Conservation (phyloP, 495 filamentous ascomycete genomes). For the Penicillium argentinense region DNA sequence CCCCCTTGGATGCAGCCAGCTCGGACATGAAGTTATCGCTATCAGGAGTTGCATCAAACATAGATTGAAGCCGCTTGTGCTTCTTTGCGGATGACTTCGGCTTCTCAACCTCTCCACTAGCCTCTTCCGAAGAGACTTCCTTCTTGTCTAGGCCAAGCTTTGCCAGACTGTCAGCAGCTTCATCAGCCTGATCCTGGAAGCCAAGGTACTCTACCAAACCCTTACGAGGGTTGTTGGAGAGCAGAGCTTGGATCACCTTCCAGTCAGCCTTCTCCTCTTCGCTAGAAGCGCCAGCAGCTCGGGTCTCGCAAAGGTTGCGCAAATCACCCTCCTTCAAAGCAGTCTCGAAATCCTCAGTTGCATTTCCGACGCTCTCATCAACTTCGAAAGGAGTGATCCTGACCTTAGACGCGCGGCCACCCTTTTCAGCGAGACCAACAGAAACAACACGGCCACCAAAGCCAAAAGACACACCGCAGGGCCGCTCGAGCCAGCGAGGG, state of each 20-base stretch:
- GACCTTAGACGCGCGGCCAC: conserved; percentile 70
- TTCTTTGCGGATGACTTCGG: conserved; percentile 49
- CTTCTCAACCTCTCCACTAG: conserved; percentile 49
- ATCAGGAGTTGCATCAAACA: conserved; percentile 77
- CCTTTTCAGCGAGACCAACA: conserved; percentile 61
- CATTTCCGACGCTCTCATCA: conserved; percentile 78
- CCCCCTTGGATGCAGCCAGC: conserved; percentile 72
- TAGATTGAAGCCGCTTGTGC: conserved; percentile 69
- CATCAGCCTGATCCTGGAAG: conserved; percentile 62
- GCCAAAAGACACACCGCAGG: conserved; percentile 86
- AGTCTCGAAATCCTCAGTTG: conserved; percentile 83
- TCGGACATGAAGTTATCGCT: conserved; percentile 80
- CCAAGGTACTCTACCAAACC: conserved; percentile 85
- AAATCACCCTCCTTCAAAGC: conserved; percentile 78
- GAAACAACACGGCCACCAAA: conserved; percentile 93
- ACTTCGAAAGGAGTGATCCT: conserved; percentile 85
- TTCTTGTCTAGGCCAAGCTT: conserved; percentile 46
- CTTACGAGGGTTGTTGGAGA: conserved; percentile 75
- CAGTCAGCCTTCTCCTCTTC: conserved; percentile 95
- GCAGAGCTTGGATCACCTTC: conserved; percentile 88
- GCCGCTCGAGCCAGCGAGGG: conserved; percentile 86
- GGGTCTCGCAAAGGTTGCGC: conserved; percentile 74
- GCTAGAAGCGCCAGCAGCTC: conserved; percentile 66
- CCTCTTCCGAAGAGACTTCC: conserved; percentile 39
- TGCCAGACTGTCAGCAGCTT: conserved; percentile 47